Base-by-base conservation (phyloP, 176 grass and related monocot species). In the Areca catechu region DNA sequence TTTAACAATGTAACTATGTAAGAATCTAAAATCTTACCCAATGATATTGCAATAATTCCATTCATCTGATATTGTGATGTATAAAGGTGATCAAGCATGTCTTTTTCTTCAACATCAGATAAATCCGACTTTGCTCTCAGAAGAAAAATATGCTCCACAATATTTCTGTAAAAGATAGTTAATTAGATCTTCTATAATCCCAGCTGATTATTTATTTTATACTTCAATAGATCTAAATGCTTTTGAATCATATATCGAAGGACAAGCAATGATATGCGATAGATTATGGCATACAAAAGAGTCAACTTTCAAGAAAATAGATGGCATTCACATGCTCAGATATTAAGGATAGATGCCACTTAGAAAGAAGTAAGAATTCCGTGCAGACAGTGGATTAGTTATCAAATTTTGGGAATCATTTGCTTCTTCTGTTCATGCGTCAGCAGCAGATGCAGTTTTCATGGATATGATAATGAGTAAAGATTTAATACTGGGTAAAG, bases 41-140 rank as follows among this genome's bases (percentile, higher is more conserved):
- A 76, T 73, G 90, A 89, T 43, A 86, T 70, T 28, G 85, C 79
- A 20, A 95, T 72, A 70, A 95, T 83, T 70, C 90, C 90, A 73
- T 79, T 86, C 90, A 95, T 95, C 71, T 95, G 90, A 80, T 95
- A 89, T 61, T 95, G 90, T 83, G 79, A 78, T 74, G 82, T 95
- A 69, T 95, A 89, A 6, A 86, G 51, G 65, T 86, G 78, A 76
- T 95, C 90, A 52, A 95, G 82, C 90, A 95, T 89, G 80, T 84
- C 79, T 70, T 83, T 79, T 74, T 95, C 90, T 77, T 95, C 85
- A 62, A 23, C 76, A 57, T 86, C 73, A 4, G 82, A 80, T 55
- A 89, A 76, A 49, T 70, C 67, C 30, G 69, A 56, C 9, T 86
- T 89, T 67, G 82, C 67, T 81, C 80, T 89, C 53, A 95, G 72